A percentile compares a stretch with the other conserved stretches of the same genome.
These are phyloP conservation scores for Apiotrichum akiyoshidainum DNA, from an alignment of 1,284 basidiomycete species.

Conservation along the genomic window DNA sequence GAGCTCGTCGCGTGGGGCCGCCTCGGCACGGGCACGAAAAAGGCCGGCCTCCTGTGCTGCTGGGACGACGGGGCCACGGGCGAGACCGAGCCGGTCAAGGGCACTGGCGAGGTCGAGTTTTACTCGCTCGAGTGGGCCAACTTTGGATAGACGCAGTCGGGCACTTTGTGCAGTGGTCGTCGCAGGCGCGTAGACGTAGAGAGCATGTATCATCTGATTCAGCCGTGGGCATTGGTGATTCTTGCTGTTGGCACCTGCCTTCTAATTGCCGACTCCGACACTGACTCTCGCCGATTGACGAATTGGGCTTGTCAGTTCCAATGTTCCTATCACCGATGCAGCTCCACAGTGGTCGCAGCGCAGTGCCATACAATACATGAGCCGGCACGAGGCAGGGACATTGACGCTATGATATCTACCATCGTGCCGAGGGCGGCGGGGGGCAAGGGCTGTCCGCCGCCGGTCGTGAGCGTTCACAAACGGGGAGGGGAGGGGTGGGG, in stretches of 20 bases:
- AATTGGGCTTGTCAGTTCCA: background rate
- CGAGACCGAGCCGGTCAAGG: slow-evolving; percentile 9
- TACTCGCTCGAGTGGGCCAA: slow-evolving; percentile 88
- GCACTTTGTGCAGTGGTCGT: too few species aligned
- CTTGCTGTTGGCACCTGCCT: too few species aligned
- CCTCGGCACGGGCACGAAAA: slow-evolving; percentile 95
- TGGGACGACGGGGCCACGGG: slow-evolving; percentile 62
- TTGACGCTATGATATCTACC: background rate
- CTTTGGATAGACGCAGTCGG: slow-evolving; percentile 63
- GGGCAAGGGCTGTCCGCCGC: background rate
- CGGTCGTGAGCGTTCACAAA: slow-evolving; percentile 6
- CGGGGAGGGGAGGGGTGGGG: too few species aligned
- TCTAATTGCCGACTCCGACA: too few species aligned
- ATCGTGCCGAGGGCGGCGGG: background rate
- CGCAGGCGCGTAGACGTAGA: too few species aligned
- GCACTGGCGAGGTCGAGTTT: slow-evolving; percentile 55
- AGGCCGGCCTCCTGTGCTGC: slow-evolving; percentile 84
- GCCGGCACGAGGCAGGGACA: background rate
- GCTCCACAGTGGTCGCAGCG: background rate
- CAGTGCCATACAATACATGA: slow-evolving; percentile 10
- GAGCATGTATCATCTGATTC: too few species aligned
- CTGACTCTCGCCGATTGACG: too few species aligned
- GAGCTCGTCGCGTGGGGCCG: slow-evolving; percentile 93
- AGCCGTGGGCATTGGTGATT: too few species aligned
- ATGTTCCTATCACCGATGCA: background rate